Base-by-base conservation (phyloP, 441 rosid genomes). In the Aleurites moluccanus region DNA sequence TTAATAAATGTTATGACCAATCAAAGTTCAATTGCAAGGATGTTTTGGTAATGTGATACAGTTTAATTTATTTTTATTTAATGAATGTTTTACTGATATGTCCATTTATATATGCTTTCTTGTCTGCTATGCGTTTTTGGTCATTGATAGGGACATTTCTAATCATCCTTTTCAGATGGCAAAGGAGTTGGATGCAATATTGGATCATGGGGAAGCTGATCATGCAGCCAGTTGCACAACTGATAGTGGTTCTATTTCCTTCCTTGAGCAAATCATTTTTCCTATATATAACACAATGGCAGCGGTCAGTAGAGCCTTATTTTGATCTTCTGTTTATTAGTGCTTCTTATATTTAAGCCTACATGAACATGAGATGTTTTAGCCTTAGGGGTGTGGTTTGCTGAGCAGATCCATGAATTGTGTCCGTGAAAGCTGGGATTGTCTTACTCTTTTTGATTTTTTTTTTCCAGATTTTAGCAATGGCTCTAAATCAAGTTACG, bases 121-220 rank as follows among this genome's bases (percentile, higher is more conserved):
- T 23, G 4, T 68, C 59, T 60, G 60, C 35, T 66, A 0, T 56
- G 45, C 57, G 42, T 40, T 49, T 21, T 64, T 52, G 23, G 50
- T 52, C 57, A 44, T 69, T 70, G 57, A 61, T 67, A n/a, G 25
- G 10, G 68, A 56, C 28, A 40, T 60, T 63, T 59, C 62, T 30
- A 30, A 57, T 77, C 65, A 6, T 73, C 55, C 38, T 74, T 77
- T 56, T 80, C 85, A 96, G 99, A 94, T 96, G 99, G 99, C 99
- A 59, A 94, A 89, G 81, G 98, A 96, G 76, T 83, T 96, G 89
- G 99, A 96, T 88, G 98, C 90, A 57, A 86, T 72, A 79, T 77
- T 96, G 86, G 99, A 96, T 83, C 99, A 88, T 82, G 92, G 89
- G 77, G 97, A 87, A 85, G 98, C 98, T 78, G 69, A 64, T 82